Conservation (phyloP, 2,329 filamentous ascomycete species). For the Fusarium pseudonygamai region DNA sequence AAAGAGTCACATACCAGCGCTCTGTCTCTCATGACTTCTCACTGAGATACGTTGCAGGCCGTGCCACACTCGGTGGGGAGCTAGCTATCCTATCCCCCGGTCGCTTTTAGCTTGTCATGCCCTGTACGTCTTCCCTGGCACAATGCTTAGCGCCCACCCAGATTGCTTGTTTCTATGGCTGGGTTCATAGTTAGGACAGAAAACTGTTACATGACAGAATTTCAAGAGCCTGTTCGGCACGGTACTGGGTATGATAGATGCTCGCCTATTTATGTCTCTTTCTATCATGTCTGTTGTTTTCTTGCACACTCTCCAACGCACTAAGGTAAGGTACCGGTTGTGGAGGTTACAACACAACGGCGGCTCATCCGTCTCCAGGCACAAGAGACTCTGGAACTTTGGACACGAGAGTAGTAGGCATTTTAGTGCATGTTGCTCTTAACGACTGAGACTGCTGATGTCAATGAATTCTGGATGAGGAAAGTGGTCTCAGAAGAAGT, state of each 20-base stretch:
- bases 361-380: slow-evolving; percentile 7
- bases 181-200: slow-evolving; percentile 2
- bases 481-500: slow-evolving; percentile 23
- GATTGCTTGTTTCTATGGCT: slow-evolving; percentile 7
- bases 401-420: background rate
- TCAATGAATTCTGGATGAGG: background rate
- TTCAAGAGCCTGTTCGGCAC: background rate
- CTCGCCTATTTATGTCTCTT: background rate
- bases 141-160: background rate
- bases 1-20: slow-evolving; percentile 31
- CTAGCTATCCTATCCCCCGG: slow-evolving; percentile 10
- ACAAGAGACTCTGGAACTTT: slow-evolving; percentile 12
- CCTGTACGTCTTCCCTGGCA: background rate
- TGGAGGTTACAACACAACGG: slow-evolving; percentile 10
- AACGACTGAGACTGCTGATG: slow-evolving; percentile 18
- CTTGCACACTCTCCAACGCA: background rate
- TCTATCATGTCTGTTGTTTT: slow-evolving; percentile 4
- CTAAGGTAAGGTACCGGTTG: slow-evolving; percentile 27
- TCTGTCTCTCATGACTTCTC: slow-evolving; percentile 20
- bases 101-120: slow-evolving; percentile 2
- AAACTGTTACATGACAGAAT: slow-evolving; percentile 1
- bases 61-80: slow-evolving; percentile 13
- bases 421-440: slow-evolving; percentile 5
- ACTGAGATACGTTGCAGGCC: background rate
- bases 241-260: rapidly evolving